Evolutionary conservation across 805 yeast genomes (phyloP), one percentile per base, ranked within the genome.

Genomic region (Debaryomyces tyrocola): DNA sequence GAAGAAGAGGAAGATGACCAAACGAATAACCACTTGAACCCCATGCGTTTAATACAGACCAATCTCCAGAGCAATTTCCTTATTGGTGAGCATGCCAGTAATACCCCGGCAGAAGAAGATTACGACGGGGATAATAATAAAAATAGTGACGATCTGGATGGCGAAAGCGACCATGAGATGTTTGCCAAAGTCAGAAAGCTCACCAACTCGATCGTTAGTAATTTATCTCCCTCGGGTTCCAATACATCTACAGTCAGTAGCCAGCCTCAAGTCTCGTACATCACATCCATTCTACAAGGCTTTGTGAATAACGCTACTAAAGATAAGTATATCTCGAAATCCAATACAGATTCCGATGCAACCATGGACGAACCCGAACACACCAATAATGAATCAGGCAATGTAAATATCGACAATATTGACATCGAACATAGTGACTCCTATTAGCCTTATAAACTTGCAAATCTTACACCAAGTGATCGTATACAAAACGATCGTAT

Each of bases 51-150:
- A 15, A 62, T 66, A 4, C 62, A 63, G 37, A 67, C 73, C 11
- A 70, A 61, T 48, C 59, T 73, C 41, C 62, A 59, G 53, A 61
- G 63, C 47, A 71, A 72, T 46, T 73, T 73, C 48, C 47, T 62
- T 41, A 69, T 73, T 20, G 75, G 64, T 43, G 69, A 62, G 20
- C 64, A 60, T 36, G 54, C 48, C 14, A 57, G 50, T 24, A 50
- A 48, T 35, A 52, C 50, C 34, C 61, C 53, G 10, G 53, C 60
- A 34, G 63, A 60, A 31, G 67, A 59, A 24, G 69, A 60, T 14
- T 60, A 50, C n/a, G 60, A 56, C 28, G 50, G 42, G 7, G 49
- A 43, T 20, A 29, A 50, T 40, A 44, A 53, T 36, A 48, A 48
- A 17, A 45, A 43, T 21, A 48, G 39, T 33, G 50, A 41, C 12